Evolutionary conservation across 2,329 filamentous ascomycete genomes (phyloP), one percentile per base, ranked within the genome.

Genomic region (Cladosporium halotolerans): DNA sequence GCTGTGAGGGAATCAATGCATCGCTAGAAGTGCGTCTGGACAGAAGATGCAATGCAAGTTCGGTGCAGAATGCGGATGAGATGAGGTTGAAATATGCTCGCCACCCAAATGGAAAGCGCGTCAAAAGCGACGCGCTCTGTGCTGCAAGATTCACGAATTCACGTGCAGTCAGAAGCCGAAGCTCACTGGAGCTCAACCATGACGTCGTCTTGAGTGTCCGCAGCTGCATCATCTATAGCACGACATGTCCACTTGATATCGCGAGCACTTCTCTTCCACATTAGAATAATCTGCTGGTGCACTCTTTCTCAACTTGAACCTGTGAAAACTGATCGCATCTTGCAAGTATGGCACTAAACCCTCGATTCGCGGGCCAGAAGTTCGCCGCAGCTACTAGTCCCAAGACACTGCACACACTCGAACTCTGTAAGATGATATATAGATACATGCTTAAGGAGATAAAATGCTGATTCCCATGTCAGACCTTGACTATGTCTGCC

Each of bases 401-500:
- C n/a, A 68, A 73, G 62, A 68, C 74, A 9, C 65, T 77, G 0
- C 76, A 80, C 62, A 80, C 77, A 0, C 64, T 80, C 31, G 78
- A 80, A 60, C 62, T 80, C n/a, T 80, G 75, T 77, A 69, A 53
- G 70, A 40, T 23, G 18, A 13, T 34, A 14, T 13, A n/a, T 5
- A 45, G 16, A 11, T 7, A 19, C 9, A 51, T 28, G 9, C 14
- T 13, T 38, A 36, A 4, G 19, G 9, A 31, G n/a, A 34, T 19
- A 6, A 19, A 16, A 9, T 16, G 9, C 51, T 53, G 23, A 53
- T 9, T 19, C 3, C 5, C 31, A 9, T 4, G 9, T 16, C 39
- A 82, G 79, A 88, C 71, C 83, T 96, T 61, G 91, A 96, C 77
- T 96, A 95, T 75, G 87, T 89, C 66, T 96, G 91, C 70, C 90